Evolutionary conservation across 2,329 filamentous ascomycete species (phyloP).

Genomic region (Fusarium sororula): DNA sequence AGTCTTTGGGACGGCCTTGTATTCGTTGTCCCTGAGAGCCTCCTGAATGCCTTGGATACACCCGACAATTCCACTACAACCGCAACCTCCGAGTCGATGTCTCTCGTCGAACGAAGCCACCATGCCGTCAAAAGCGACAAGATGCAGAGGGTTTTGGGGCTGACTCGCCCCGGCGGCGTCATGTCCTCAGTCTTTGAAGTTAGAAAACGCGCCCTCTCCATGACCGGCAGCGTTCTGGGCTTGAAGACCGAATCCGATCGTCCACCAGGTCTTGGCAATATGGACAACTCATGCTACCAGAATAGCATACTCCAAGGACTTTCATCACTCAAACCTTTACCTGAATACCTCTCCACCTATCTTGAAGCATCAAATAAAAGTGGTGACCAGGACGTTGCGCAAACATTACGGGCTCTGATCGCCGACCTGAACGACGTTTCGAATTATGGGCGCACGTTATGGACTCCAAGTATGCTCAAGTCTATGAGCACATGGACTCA

Average conservation of each 20-base stretch:
- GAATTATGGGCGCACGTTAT: constrained; percentile 80
- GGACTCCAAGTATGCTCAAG: constrained; percentile 84
- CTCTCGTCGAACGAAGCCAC: constrained; percentile 50
- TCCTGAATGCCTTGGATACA: constrained; percentile 66
- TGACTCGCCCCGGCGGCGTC: constrained; percentile 63
- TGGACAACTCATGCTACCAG: constrained; percentile 96
- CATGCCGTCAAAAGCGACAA: constrained; percentile 71
- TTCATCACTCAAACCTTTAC: constrained; percentile 76
- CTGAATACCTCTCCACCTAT: constrained; percentile 68
- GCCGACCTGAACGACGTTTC: constrained; percentile 72
- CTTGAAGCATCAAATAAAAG: constrained; percentile 44
- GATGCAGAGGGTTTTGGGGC: constrained; percentile 69
- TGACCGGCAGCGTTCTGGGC: constrained; percentile 57
- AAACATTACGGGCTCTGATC: constrained; percentile 71
- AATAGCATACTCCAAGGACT: constrained; percentile 93
- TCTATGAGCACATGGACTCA: constrained; percentile 96
- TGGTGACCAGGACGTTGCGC: constrained; percentile 50
- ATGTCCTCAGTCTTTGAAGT: constrained; percentile 67
- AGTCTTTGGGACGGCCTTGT: constrained; percentile 71
- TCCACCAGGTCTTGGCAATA: constrained; percentile 82
- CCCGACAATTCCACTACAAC: constrained; percentile 61
- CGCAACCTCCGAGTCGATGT: constrained; percentile 52
- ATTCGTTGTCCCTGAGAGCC: constrained; percentile 61
- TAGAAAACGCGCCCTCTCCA: constrained; percentile 63
- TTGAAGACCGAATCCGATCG: constrained; percentile 53